Base-by-base conservation (phyloP, 2,329 filamentous ascomycete genomes). In the Cladobotryum mycophilum region DNA sequence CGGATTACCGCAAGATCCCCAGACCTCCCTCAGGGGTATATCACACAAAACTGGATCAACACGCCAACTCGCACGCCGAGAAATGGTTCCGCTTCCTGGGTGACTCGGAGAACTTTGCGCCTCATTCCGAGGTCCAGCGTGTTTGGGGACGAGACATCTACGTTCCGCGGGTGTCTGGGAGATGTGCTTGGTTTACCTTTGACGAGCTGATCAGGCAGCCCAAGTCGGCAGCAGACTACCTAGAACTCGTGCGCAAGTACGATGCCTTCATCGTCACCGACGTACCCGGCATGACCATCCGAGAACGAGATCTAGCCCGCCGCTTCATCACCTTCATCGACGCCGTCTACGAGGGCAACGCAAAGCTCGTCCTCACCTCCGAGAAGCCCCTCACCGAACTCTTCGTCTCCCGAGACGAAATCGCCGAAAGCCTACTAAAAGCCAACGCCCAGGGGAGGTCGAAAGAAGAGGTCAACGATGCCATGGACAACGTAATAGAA, bases 321-420 rank as follows among this genome's bases (percentile, higher is more conserved):
- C 80, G 93, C 5, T 96, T 99, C 69, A 99, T 99, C 66, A 99
- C 92, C 0, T 96, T 99, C 60, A 89, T 99, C 57, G 93, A 99
- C 66, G 92, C 93, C 5, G 86, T 96, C 4, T 99, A 99, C 64
- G 93, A 99, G 69, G 77, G 79, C 25, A 81, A 92, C 68, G 91
- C 90, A n/a, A 97, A 96, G 71, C 80, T 99, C 7, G 92, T 97
- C 14, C 80, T 99, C 50, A 99, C 93, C 0, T 91, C 88, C 3
- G 89, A 85, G 38, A 88, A 91, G 45, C 89, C 92, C 0, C 75
- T 99, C 2, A 82, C 82, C 7, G 85, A 95, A 64, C 81, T 97
- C 34, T 99, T 97, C 70, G 77, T 95, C 42, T 89, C 87, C 18
- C 76, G 81, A 14, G 74, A 81, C 14, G 87, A 91, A 65, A 73